These are phyloP conservation scores for Tubosaeta sp. DNA, from an alignment of 768 basidiomycete species.

Conservation along the genomic window DNA sequence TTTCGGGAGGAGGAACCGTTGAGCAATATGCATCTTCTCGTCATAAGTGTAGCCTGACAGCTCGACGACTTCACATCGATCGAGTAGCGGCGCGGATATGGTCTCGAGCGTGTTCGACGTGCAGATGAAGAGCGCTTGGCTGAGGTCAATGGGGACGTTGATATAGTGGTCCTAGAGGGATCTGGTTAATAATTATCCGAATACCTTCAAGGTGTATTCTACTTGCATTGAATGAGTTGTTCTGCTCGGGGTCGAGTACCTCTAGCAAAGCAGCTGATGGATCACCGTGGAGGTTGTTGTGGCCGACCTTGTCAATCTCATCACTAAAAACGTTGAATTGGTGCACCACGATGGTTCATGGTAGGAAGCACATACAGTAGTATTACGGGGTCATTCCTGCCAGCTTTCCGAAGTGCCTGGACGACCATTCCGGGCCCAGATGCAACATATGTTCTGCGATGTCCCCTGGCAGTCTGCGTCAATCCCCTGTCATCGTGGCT, in stretches of 20 bases:
- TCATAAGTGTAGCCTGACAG: constrained; percentile 83
- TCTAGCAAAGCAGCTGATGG: constrained; percentile 88
- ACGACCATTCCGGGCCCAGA: constrained; percentile 82
- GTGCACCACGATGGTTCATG: background rate
- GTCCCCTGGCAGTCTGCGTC: constrained; percentile 37
- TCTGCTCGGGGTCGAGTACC: constrained; percentile 93
- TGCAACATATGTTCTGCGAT: constrained; percentile 86
- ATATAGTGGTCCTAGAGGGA: constrained; percentile 78
- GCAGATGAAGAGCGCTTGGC: constrained; percentile 87
- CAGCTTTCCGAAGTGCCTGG: constrained; percentile 82
- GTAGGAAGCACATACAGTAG: constrained; percentile 44
- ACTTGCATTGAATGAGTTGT: constrained; percentile 71
- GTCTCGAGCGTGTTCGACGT: constrained; percentile 90
- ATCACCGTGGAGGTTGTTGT: constrained; percentile 87
- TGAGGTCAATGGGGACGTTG: constrained; percentile 83
- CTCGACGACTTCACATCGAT: constrained; percentile 86
- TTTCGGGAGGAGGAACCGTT: constrained; percentile 84
- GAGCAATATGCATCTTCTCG: constrained; percentile 89
- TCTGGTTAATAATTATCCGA: background rate
- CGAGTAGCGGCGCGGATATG: constrained; percentile 81
- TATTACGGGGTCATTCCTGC: constrained; percentile 74
- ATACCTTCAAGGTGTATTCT: background rate
- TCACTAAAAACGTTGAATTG: constrained; percentile 37
- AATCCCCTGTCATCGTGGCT: constrained; percentile 5
- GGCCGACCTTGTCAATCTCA: constrained; percentile 89